Evolutionary conservation across 768 basidiomycete genomes (phyloP), one percentile per base, ranked within the genome.

Genomic region (Tricholoma sp.): DNA sequence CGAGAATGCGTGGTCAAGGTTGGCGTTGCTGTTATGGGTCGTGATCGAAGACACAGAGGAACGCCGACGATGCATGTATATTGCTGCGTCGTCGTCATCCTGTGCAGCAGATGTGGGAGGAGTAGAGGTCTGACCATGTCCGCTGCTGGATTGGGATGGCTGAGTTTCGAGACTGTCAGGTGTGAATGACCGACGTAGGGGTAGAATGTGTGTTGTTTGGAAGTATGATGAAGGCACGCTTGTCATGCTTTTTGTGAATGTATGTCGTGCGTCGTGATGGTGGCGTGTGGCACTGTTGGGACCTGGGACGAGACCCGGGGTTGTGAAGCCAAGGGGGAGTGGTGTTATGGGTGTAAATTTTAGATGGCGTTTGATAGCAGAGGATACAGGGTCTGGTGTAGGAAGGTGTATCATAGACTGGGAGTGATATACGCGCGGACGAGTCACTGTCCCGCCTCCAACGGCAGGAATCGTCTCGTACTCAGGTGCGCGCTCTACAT

Each of bases 381-480:
- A 49, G 61, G 50, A 42, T 56, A 56, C 58, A 65, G 52, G 45
- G 61, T 41, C 44, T 53, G 17, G 63, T 56, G 60, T 59, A 55
- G 32, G 63, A 58, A 52, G 66, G 56, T 84, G 80, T 29, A 89
- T 85, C 65, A 82, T 82, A 0, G 89, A 90, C 64, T 95, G 93
- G 0, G 91, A 85, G 67, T 95, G 95, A 60, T 84, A 85, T 32
- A 95, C 80, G 5, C 94, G 77, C 0, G 95, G 95, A 12, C 92
- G 84, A 9, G 88, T 88, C 61, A 97, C 82, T 0, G 82, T 86
- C 0, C 94, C 94, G 12, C 94, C 94, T 15, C 95, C 94, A 4
- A 97, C 88, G 2, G 95, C 94, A 11, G 94, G 92, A 34, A 94
- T 84, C 1, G 89, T 88, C 67, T 96, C 92, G 69, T 88, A 94